Evolutionary conservation across 306 rosid species (phyloP).

Genomic region (Medicago truncatula): MtrunA17r5.0-ANR NC_053042.1:52753001-52753500

Average conservation of each 20-base stretch:
- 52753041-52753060: constrained; percentile 75
- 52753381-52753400: too few species aligned
- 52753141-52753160: constrained; percentile 91
- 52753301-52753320: background rate
- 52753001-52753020: constrained; percentile 87
- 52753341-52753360: background rate
- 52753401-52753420: too few species aligned
- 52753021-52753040: constrained; percentile 98
- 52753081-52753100: constrained; percentile 20
- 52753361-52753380: too few species aligned
- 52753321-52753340: background rate
- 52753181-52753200: constrained; percentile 53
- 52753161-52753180: constrained; percentile 97
- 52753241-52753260: constrained; percentile 8
- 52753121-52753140: constrained; percentile 53
- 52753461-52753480: too few species aligned
- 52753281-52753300: background rate
- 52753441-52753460: too few species aligned
- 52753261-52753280: constrained; percentile 13
- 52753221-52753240: constrained; percentile 27
- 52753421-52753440: too few species aligned
- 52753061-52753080: constrained; percentile 4
- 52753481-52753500: too few species aligned
- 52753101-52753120: constrained; percentile 28
- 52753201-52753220: constrained; percentile 33